Evolutionary conservation across 441 rosid species (phyloP).

Genomic region (Euphorbia celastroides): DNA sequence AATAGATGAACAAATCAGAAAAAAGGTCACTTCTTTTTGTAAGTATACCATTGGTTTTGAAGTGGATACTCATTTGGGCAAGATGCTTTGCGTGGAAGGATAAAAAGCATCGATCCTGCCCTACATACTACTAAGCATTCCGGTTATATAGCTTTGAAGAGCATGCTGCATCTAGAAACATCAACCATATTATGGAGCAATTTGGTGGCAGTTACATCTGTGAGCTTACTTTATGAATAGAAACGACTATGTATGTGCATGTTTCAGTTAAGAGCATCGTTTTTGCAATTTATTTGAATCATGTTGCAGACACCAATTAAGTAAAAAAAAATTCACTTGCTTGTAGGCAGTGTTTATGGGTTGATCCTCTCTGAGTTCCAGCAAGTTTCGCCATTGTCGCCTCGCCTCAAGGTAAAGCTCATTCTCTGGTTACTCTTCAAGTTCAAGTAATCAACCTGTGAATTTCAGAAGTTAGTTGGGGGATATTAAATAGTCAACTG

Average conservation of each 20-base stretch:
- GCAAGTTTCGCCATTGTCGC: constrained; percentile 36
- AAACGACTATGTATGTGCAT: not conserved
- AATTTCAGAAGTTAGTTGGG: constrained; percentile 5
- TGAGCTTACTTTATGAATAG: not conserved
- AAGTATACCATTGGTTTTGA: not conserved
- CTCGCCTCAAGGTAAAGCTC: constrained; percentile 35
- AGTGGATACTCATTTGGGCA: constrained; percentile 40
- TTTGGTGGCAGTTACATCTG: not conserved
- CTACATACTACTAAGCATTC: too few relatives aligned
- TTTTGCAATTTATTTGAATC: not conserved
- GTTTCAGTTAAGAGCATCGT: not conserved
- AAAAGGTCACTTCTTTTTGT: not conserved
- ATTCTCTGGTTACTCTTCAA: constrained; percentile 72
- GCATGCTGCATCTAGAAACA: not conserved
- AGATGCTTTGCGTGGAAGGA: constrained; percentile 37
- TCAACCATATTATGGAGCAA: not conserved
- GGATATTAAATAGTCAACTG: not conserved
- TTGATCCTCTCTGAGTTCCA: constrained; percentile 64
- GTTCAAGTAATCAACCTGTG: constrained; percentile 82
- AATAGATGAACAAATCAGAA: not conserved
- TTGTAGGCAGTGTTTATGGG: constrained; percentile 28
- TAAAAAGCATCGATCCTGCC: too few relatives aligned
- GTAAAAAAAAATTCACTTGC: constrained; percentile 8
- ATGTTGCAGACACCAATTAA: constrained; percentile 7
- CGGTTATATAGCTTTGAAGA: not conserved